Percentiles rank a stretch among this genome's conserved stretches.
Evolutionary conservation across 306 rosid species (phyloP).

Genomic region (Pterocarpus macrocarpus): DNA sequence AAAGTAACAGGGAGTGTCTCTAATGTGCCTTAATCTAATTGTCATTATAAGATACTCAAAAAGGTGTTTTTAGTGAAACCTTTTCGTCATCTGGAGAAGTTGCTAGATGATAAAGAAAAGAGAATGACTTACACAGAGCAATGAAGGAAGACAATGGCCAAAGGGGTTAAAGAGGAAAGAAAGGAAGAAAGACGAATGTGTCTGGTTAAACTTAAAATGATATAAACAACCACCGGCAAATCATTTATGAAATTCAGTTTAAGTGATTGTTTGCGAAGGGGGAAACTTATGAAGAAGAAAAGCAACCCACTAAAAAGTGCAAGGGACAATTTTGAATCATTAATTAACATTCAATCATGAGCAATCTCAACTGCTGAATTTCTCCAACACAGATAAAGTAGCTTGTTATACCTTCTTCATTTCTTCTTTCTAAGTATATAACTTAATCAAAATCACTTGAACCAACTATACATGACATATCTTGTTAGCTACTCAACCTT

Average conservation of each 20-base stretch:
- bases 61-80: background rate
- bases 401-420: background rate
- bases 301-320: background rate
- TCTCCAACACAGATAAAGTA: background rate
- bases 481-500: conserved; percentile 14
- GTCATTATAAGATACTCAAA: background rate
- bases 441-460: background rate
- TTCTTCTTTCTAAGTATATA: background rate
- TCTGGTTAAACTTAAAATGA: background rate
- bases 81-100: background rate
- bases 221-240: background rate
- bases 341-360: background rate
- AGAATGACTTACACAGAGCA: background rate
- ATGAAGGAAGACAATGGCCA: background rate
- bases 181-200: background rate
- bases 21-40: background rate
- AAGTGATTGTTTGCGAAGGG: background rate
- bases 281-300: background rate
- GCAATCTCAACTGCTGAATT: background rate
- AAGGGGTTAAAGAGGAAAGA: background rate
- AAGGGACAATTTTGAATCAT: background rate
- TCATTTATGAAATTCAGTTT: background rate
- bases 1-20: background rate
- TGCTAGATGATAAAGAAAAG: background rate
- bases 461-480: background rate